A percentile compares a stretch with the other conserved stretches of the same genome.
These are phyloP conservation scores for Cryptosporidium baileyi DNA, from an alignment of 169 alveolate genomes.

Conservation along the genomic window DNA sequence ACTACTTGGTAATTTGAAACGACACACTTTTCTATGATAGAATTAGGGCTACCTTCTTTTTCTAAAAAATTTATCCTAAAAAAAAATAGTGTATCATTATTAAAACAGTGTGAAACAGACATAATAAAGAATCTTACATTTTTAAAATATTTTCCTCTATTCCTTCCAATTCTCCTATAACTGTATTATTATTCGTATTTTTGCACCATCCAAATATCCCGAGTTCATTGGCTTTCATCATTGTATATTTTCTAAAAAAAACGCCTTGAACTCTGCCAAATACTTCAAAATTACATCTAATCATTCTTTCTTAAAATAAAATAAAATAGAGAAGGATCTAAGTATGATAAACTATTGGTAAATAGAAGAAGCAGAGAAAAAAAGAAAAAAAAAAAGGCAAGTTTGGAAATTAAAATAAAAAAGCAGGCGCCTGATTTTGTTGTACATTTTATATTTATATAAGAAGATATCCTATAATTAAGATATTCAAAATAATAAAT, in stretches of 20 bases:
- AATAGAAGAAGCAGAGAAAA: neutral
- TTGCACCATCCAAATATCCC: constrained; percentile 76
- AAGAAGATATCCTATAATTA: no score
- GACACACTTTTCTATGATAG: constrained; percentile 18
- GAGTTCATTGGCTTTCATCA: constrained; percentile 61
- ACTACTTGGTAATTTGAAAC: neutral
- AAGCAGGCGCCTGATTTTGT: neutral
- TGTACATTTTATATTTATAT: neutral
- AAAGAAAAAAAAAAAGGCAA: neutral
- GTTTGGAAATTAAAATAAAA: neutral
- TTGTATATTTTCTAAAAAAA: constrained; percentile 74
- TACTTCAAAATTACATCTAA: constrained; percentile 72
- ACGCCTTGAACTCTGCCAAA: constrained; percentile 81
- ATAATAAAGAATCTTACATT: constrained; percentile 24
- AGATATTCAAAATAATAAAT: neutral
- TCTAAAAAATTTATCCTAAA: constrained; percentile 35
- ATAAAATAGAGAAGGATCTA: neutral
- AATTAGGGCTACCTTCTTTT: constrained; percentile 54
- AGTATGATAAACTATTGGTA: neutral
- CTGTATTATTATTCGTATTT: constrained; percentile 73
- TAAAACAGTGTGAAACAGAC: neutral
- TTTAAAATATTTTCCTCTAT: neutral
- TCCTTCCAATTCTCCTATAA: constrained; percentile 77
- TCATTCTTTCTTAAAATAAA: neutral
- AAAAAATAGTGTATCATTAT: neutral